phyloP scores from a whole-genome alignment of 2,329 filamentous ascomycete species.

The Fusarium sp. region DNA sequence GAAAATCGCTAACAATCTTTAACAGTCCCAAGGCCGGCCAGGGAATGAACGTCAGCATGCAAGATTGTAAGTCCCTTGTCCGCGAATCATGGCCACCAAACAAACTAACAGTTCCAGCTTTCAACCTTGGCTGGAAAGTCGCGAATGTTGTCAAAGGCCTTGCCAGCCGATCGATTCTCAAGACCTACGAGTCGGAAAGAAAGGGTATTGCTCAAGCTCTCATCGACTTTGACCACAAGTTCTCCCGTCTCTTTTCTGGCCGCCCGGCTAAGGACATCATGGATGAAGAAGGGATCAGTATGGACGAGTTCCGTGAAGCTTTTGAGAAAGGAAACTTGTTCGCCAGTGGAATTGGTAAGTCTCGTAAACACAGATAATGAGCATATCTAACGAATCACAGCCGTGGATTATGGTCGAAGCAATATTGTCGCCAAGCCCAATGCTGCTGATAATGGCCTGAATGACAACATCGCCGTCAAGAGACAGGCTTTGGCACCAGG shows the following conservation, averaged over 20 bases:
- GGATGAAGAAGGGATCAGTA: slow-evolving; percentile 71
- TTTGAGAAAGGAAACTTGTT: slow-evolving; percentile 69
- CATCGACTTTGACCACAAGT: slow-evolving; percentile 72
- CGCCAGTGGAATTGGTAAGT: slow-evolving; percentile 18
- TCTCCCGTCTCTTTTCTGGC: slow-evolving; percentile 63
- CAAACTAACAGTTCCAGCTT: slow-evolving; percentile 5
- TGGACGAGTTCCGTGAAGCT: slow-evolving; percentile 71
- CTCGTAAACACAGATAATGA: background rate
- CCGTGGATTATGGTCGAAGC: slow-evolving; percentile 35
- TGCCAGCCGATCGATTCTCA: slow-evolving; percentile 57
- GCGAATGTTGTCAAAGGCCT: slow-evolving; percentile 60
- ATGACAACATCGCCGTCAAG: background rate
- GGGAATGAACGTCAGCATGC: slow-evolving; percentile 80
- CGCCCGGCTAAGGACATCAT: slow-evolving; percentile 69
- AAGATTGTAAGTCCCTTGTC: slow-evolving; percentile 58
- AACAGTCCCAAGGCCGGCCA: slow-evolving; percentile 71
- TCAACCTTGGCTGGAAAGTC: slow-evolving; percentile 69
- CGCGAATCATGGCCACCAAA: rapidly evolving
- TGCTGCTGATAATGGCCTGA: background rate
- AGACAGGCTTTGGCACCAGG: slow-evolving; percentile 53
- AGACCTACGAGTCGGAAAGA: slow-evolving; percentile 66
- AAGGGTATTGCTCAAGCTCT: slow-evolving; percentile 72
- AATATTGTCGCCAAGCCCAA: slow-evolving; percentile 24
- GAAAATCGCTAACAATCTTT: background rate
- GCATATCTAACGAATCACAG: background rate